phyloP scores from a whole-genome alignment of 1,284 basidiomycete species.

The Schizophyllum commune region DNA sequence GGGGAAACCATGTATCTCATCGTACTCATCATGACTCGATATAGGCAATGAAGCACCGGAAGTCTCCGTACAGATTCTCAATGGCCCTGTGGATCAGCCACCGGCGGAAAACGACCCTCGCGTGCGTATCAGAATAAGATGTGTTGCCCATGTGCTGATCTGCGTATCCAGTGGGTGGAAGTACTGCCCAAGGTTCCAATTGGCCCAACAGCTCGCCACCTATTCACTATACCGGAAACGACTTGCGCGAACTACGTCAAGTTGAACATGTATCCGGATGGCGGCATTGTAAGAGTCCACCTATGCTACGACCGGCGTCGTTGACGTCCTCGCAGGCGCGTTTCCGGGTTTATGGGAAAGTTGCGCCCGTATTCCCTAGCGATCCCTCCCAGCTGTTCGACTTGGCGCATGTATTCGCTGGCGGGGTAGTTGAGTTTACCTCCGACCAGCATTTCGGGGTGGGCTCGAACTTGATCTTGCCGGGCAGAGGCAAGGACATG shows the following conservation, averaged over 20 bases:
- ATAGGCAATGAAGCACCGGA: conserved; percentile 86
- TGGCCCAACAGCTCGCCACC: conserved; percentile 79
- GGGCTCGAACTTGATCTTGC: conserved; percentile 86
- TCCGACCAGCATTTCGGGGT: conserved; percentile 95
- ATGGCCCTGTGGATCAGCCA: conserved; percentile 36
- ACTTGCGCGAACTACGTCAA: conserved; percentile 73
- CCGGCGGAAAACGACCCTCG: conserved; percentile 39
- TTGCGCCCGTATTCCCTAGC: conserved; percentile 54
- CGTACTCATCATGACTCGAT: conserved; percentile 1
- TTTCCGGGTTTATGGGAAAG: conserved; percentile 84
- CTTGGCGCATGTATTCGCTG: conserved; percentile 86
- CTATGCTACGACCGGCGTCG: conserved; percentile 3
- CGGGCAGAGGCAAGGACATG: conserved; percentile 89
- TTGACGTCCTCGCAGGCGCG: conserved; percentile 50
- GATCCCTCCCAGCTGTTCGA: conserved; percentile 56
- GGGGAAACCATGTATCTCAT: conserved; percentile 2
- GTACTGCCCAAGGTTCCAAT: conserved; percentile 69
- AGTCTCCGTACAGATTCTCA: conserved; percentile 65
- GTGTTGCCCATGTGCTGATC: neutral
- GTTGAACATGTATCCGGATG: conserved; percentile 94
- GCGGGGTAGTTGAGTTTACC: conserved; percentile 73
- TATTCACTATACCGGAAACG: conserved; percentile 68
- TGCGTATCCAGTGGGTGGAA: conserved; percentile 62
- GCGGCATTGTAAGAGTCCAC: conserved; percentile 71
- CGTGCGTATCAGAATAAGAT: conserved; percentile 31